Base-by-base conservation (phyloP, 2,329 filamentous ascomycete genomes). In the Botrytis hyacinthi region DNA sequence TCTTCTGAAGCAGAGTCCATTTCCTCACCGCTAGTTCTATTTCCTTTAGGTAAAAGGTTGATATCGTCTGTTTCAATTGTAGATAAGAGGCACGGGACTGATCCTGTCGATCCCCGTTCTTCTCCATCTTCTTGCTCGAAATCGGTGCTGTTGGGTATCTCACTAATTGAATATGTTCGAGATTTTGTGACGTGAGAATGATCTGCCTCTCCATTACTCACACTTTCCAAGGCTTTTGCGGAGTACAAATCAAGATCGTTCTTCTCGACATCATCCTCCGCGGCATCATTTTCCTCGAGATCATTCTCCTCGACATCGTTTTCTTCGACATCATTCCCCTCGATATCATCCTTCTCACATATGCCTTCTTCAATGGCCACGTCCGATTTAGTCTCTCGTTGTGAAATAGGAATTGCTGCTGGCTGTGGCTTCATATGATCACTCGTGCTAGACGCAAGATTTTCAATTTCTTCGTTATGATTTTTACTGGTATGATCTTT, bases 291-390 rank as follows among this genome's bases (percentile, higher is more conserved):
- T 1, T 14, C 40, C 40, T 40, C 12, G 40, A 40, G 2, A 42
- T 46, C 18, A 46, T 18, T 0, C 14, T 44, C 18, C 7, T 9
- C 44, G 0, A 20, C 0, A 20, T 20, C 3, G 22, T 20, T 4
- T 2, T 46, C 44, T 8, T 46, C 44, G 20, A 1, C 0, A 22
- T 48, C 44, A 46, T 9, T 46, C 20, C 8, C 8, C 8, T 46
- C 44, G 20, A 46, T 0, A 22, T 22, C 44, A 22, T 22, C 8
- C 26, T 14, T 6, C 12, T 40, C 16, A 35, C n/a, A 26, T 29
- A 5, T 65, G 12, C 22, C 37, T 35, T 7, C 4, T 48, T 66
- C 29, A 9, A 7, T 48, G 9, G 5, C n/a, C 20, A 22, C 3
- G 7, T 66, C 9, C 18, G 18, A 20, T 46, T 1, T 46, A 46